phyloP scores from a whole-genome alignment of 805 yeast species.

The Candida loeiensis region DNA sequence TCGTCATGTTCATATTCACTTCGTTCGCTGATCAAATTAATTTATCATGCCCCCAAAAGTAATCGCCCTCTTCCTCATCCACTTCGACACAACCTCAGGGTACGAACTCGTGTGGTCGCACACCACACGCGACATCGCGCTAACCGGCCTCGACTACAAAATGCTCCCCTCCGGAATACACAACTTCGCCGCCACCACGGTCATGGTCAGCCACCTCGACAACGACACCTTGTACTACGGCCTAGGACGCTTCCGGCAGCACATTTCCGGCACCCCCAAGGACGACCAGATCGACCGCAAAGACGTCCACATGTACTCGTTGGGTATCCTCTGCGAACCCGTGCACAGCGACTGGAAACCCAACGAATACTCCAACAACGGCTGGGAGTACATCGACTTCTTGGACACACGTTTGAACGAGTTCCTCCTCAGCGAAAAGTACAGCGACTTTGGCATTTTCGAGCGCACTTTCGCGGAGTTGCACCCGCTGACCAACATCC shows the following conservation, averaged over 20 bases:
- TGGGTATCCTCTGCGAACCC: constrained; percentile 58
- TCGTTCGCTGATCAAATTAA: too few species aligned
- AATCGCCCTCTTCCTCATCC: constrained; percentile 30
- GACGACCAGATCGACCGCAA: constrained; percentile 11
- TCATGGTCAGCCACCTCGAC: constrained; percentile 28
- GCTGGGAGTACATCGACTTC: constrained; percentile 41
- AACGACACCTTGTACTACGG: constrained; percentile 31
- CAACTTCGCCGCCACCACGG: constrained; percentile 26
- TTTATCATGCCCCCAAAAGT: constrained; percentile 21
- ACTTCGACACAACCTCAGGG: constrained; percentile 35
- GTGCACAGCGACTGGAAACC: constrained; percentile 34
- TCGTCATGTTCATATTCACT: too few species aligned
- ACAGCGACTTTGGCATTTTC: constrained; percentile 18
- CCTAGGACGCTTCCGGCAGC: constrained; percentile 30
- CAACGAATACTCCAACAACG: constrained; percentile 35
- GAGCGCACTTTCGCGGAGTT: constrained; percentile 14
- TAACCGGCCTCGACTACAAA: constrained; percentile 37
- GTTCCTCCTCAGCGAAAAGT: constrained; percentile 18
- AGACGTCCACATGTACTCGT: constrained; percentile 56
- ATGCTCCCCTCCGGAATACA: constrained; percentile 42
- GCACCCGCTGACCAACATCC: constrained; percentile 17
- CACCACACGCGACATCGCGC: constrained; percentile 15
- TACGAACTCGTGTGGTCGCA: constrained; percentile 37
- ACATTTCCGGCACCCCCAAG: constrained; percentile 6
- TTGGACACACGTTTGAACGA: constrained; percentile 26